A percentile compares a stretch with the other conserved stretches of the same genome.
Conservation (phyloP, 768 basidiomycete genomes). For the Collybia mongolica region DNA sequence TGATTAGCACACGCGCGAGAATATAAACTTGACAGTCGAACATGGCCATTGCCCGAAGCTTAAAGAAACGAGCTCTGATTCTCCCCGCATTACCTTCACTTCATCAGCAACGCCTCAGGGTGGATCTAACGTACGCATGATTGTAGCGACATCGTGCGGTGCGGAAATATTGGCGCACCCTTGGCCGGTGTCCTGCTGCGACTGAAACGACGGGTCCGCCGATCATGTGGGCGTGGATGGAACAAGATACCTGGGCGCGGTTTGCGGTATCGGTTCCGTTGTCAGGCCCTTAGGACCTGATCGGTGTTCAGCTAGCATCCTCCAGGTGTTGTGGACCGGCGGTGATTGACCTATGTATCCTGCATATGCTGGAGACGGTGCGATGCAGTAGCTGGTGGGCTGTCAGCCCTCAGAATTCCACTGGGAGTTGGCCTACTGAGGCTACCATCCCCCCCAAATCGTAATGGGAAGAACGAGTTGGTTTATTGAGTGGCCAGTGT, state of each 20-base stretch:
- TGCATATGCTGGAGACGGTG: slow-evolving; percentile 38
- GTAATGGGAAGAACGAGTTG: slow-evolving; percentile 30
- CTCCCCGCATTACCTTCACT: no score
- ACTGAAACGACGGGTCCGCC: slow-evolving; percentile 26
- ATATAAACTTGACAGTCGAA: no score
- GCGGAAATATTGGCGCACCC: no score
- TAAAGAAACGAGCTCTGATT: no score
- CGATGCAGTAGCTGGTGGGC: slow-evolving; percentile 35
- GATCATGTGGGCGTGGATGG: slow-evolving; percentile 61
- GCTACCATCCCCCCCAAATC: slow-evolving; percentile 22
- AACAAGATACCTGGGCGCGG: slow-evolving; percentile 53
- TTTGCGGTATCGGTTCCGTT: no score
- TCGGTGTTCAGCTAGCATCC: slow-evolving; percentile 60
- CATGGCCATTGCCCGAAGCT: no score
- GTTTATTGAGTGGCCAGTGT: slow-evolving; percentile 39
- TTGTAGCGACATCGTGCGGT: no score
- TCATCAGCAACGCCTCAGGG: no score
- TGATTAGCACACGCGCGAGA: no score
- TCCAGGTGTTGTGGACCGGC: slow-evolving; percentile 47
- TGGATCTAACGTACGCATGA: no score
- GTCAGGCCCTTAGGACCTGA: no score
- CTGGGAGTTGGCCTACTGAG: slow-evolving; percentile 55
- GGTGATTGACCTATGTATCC: slow-evolving; percentile 34
- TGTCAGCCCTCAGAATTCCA: slow-evolving; percentile 37
- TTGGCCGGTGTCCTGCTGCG: no score